Evolutionary conservation across 345 rosid genomes (phyloP).

Genomic region (Populus nigra): DNA sequence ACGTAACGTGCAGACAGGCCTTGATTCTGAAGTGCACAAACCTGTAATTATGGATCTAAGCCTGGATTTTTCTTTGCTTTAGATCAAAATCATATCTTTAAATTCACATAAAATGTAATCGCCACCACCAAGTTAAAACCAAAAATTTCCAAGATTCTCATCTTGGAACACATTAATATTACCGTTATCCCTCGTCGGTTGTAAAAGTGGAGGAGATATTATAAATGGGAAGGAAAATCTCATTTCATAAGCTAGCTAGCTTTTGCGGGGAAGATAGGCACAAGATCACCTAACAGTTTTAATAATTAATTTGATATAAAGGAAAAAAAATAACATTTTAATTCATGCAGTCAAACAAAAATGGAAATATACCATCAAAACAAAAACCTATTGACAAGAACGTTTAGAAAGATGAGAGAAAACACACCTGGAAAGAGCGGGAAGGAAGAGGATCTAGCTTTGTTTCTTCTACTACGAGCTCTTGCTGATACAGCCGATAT

Average conservation of each 20-base stretch:
- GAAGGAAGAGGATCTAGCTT: constrained; percentile 13
- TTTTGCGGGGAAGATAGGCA: too few relatives aligned
- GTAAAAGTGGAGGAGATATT: too few relatives aligned
- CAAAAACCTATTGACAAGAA: constrained; percentile 10
- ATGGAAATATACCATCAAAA: not conserved
- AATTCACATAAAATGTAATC: not conserved
- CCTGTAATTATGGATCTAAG: too few relatives aligned
- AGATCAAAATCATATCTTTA: not conserved
- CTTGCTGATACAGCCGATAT: constrained; percentile 29
- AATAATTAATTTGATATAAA: too few relatives aligned
- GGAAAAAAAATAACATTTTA: too few relatives aligned
- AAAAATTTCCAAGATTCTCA: not conserved
- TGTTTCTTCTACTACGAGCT: constrained; percentile 24
- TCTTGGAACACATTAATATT: too few relatives aligned
- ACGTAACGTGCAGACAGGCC: not conserved
- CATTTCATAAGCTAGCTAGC: too few relatives aligned
- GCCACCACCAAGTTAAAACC: not conserved
- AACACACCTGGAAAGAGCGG: constrained; percentile 23
- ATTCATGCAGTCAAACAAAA: not conserved
- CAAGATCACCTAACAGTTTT: too few relatives aligned
- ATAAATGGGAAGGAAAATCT: too few relatives aligned
- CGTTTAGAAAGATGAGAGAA: not conserved
- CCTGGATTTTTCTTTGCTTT: too few relatives aligned
- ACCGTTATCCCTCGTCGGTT: too few relatives aligned
- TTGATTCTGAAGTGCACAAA: too few relatives aligned